Evolutionary conservation across 306 rosid genomes (phyloP).

Genomic region (Glycyrrhiza uralensis): DNA sequence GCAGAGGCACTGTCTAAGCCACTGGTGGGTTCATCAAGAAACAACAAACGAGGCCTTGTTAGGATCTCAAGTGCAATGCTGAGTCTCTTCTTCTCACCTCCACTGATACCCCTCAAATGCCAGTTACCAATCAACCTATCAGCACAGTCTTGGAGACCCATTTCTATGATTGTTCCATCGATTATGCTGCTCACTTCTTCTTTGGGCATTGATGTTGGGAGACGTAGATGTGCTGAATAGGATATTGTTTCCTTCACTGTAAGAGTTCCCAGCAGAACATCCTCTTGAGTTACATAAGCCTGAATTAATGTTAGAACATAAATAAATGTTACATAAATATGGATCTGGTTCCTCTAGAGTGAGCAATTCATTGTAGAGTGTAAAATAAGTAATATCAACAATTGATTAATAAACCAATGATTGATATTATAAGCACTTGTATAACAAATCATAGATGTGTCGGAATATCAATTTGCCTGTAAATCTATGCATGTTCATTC

Average conservation of each 20-base stretch:
- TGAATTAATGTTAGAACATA: constrained; percentile 27
- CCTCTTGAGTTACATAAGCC: constrained; percentile 94
- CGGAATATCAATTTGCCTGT: no score
- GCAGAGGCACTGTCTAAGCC: constrained; percentile 90
- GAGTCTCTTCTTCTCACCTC: constrained; percentile 83
- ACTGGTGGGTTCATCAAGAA: constrained; percentile 89
- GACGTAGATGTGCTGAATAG: constrained; percentile 67
- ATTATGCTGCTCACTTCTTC: constrained; percentile 52
- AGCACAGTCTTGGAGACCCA: constrained; percentile 89
- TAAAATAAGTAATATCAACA: no score
- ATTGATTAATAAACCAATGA: no score
- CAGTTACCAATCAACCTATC: constrained; percentile 71
- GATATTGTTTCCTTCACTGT: constrained; percentile 71
- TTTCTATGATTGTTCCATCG: constrained; percentile 73
- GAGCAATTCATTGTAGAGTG: no score
- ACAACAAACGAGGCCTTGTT: constrained; percentile 66
- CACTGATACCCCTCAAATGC: constrained; percentile 84
- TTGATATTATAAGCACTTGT: no score
- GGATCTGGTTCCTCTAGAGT: no score
- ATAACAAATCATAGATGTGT: no score
- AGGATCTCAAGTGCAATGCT: constrained; percentile 88
- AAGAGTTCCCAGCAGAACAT: constrained; percentile 72
- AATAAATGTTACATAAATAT: no score
- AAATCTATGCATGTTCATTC: constrained; percentile 1
- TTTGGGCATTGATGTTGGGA: constrained; percentile 49